Evolutionary conservation across 2,329 filamentous ascomycete species (phyloP).

Genomic region (Stagonosporopsis chrysanthemi): DNA sequence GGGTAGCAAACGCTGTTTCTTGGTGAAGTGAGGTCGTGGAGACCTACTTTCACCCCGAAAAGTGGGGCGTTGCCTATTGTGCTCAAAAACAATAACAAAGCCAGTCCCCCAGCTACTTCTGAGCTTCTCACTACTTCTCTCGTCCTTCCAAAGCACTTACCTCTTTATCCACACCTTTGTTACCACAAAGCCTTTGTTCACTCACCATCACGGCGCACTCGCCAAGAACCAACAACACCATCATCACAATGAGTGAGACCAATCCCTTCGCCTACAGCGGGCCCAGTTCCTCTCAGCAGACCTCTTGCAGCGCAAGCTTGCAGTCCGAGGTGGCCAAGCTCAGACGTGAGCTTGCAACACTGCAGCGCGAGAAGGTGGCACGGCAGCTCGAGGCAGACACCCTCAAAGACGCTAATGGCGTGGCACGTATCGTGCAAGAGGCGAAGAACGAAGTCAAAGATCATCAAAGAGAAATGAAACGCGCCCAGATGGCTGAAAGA

Average conservation of each 20-base stretch:
- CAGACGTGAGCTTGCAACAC: neutral
- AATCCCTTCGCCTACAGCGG: conserved; percentile 5
- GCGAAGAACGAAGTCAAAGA: conserved; percentile 4
- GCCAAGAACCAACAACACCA: neutral
- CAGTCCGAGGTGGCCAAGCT: neutral
- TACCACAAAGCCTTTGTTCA: conserved; percentile 4
- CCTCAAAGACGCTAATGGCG: neutral
- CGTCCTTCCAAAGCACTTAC: neutral
- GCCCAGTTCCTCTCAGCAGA: neutral
- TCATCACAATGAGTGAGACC: neutral
- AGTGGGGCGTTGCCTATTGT: neutral
- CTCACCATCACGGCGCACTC: neutral
- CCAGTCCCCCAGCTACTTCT: neutral
- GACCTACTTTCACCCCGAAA: conserved; percentile 1
- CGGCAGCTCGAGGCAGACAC: neutral
- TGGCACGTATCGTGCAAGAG: neutral
- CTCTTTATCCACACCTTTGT: neutral
- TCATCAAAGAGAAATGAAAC: conserved; percentile 7
- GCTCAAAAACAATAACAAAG: conserved; percentile 1
- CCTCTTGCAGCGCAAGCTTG: neutral
- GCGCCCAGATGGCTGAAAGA: conserved; percentile 12
- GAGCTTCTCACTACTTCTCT: neutral
- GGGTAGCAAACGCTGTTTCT: neutral
- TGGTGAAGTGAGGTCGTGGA: neutral
- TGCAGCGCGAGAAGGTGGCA: neutral